Percentiles rank a stretch among this genome's conserved stretches.
These are phyloP conservation scores for Kuraishia piskuri DNA, from an alignment of 805 yeast genomes.

Conservation along the genomic window DNA sequence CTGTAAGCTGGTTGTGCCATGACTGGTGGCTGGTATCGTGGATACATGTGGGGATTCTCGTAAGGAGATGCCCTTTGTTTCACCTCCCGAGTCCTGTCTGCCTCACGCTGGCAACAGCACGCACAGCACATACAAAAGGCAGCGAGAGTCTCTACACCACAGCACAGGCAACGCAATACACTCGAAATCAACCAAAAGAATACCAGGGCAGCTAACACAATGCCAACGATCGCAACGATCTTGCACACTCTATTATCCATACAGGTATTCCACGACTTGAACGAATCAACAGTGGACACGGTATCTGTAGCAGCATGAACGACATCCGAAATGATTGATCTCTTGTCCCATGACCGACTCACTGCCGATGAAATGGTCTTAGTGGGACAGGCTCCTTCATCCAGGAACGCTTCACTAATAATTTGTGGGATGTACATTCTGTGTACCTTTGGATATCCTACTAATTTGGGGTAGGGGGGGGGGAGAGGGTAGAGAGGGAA, in stretches of 20 bases:
- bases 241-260: slow-evolving; percentile 74
- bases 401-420: not conserved
- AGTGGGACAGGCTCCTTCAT: not conserved
- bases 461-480: too few relatives aligned
- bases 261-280: slow-evolving; percentile 67
- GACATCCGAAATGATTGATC: not conserved
- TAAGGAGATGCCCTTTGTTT: slow-evolving; percentile 10
- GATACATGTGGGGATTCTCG: slow-evolving; percentile 22
- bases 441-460: too few relatives aligned
- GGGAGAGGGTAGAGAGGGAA: too few relatives aligned
- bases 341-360: not conserved
- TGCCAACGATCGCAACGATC: slow-evolving; percentile 67
- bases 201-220: slow-evolving; percentile 46
- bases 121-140: slow-evolving; percentile 46
- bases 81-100: slow-evolving; percentile 7
- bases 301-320: not conserved
- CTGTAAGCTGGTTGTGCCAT: not conserved
- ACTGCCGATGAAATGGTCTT: not conserved
- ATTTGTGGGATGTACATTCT: not conserved
- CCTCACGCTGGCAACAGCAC: slow-evolving; percentile 14
- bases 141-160: slow-evolving; percentile 45
- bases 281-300: slow-evolving; percentile 12
- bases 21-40: slow-evolving; percentile 11
- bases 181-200: slow-evolving; percentile 49
- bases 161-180: slow-evolving; percentile 45